These are phyloP conservation scores for Monotropa hypopitys DNA, from an alignment of 179 eudicot species.

Conservation along the genomic window DNA sequence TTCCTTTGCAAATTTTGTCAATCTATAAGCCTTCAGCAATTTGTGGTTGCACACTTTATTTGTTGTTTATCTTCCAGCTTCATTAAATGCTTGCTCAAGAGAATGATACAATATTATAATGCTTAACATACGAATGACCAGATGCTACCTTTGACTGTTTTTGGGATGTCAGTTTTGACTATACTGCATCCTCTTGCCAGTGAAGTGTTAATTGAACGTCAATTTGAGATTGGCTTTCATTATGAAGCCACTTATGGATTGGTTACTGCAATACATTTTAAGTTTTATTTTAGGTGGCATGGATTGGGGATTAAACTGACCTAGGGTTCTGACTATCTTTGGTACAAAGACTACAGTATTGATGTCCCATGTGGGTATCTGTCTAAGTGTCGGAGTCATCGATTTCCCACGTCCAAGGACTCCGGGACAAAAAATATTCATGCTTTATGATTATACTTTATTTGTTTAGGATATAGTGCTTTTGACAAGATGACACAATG, in stretches of 20 bases:
- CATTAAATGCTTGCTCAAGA: neutral
- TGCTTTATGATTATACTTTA: neutral
- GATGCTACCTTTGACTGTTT: neutral
- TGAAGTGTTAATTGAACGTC: neutral
- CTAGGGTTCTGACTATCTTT: neutral
- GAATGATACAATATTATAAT: neutral
- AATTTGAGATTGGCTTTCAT: neutral
- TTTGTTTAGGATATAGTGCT: neutral
- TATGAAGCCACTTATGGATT: neutral
- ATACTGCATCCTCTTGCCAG: neutral
- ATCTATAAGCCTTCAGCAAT: neutral
- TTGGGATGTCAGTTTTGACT: neutral
- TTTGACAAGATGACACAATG: neutral
- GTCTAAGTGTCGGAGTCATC: neutral
- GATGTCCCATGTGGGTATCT: neutral
- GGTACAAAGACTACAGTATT: neutral
- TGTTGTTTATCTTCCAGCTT: neutral
- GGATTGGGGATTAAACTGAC: neutral
- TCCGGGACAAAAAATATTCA: neutral
- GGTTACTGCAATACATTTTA: neutral
- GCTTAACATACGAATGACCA: neutral
- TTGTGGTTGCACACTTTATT: neutral
- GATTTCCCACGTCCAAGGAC: neutral
- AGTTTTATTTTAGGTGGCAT: neutral
- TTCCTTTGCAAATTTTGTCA: neutral